Evolutionary conservation across 1,284 basidiomycete species (phyloP).

Genomic region (Flammula alnicola): DNA sequence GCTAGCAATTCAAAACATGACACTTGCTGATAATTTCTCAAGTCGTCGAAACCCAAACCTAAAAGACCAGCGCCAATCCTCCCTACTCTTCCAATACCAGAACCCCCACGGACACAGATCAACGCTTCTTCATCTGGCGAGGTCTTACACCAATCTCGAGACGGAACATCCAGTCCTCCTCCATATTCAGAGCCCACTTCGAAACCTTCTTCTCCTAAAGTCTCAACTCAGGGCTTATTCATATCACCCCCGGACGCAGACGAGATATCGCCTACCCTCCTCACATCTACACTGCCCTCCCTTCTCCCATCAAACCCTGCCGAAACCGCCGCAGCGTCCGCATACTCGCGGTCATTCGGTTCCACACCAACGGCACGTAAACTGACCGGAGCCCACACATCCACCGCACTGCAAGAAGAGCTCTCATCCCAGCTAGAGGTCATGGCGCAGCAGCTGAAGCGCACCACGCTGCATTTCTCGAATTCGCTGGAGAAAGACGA

Average conservation of each 20-base stretch:
- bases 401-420: slow-evolving; percentile 60
- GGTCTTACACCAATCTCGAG: slow-evolving; percentile 7
- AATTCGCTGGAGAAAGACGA: slow-evolving; percentile 68
- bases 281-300: slow-evolving; percentile 27
- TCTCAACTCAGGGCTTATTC: slow-evolving; percentile 35
- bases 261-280: slow-evolving; percentile 27
- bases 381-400: slow-evolving; percentile 33
- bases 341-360: slow-evolving; percentile 31
- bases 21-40: slow-evolving; percentile 34
- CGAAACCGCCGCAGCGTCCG: slow-evolving; percentile 27
- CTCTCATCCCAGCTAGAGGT: slow-evolving; percentile 73
- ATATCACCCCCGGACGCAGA: slow-evolving; percentile 38
- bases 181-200: slow-evolving; percentile 2
- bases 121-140: background rate
- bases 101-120: slow-evolving; percentile 7
- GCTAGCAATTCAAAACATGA: background rate
- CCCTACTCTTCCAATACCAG: slow-evolving; percentile 34
- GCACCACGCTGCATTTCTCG: slow-evolving; percentile 75
- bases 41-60: slow-evolving; percentile 38
- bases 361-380: slow-evolving; percentile 38
- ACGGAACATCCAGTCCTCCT: slow-evolving; percentile 4
- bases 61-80: slow-evolving; percentile 31
- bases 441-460: slow-evolving; percentile 80
- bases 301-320: slow-evolving; percentile 27
- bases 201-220: slow-evolving; percentile 12